These are phyloP conservation scores for Claviceps digitariae DNA, from an alignment of 2,329 filamentous ascomycete genomes.

Conservation along the genomic window DNA sequence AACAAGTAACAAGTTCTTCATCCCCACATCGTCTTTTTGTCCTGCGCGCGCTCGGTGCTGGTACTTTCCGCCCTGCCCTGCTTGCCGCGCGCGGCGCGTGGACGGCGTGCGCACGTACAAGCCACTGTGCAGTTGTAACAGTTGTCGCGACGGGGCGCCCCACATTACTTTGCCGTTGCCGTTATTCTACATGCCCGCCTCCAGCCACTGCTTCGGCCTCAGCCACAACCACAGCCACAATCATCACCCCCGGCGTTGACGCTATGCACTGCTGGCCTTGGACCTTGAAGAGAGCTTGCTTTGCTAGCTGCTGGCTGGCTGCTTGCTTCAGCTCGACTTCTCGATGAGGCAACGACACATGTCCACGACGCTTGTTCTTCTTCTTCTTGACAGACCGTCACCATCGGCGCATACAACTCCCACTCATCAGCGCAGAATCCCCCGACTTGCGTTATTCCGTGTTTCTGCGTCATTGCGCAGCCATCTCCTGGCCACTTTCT, in stretches of 20 bases:
- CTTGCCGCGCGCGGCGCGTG: too few relatives aligned
- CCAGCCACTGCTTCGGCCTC: background rate
- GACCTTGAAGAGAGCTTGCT: background rate
- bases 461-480: background rate
- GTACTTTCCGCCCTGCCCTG: too few relatives aligned
- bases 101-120: too few relatives aligned
- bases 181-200: too few relatives aligned
- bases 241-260: background rate
- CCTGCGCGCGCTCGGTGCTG: too few relatives aligned
- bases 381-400: background rate
- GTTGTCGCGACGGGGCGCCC: too few relatives aligned
- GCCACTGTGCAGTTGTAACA: too few relatives aligned
- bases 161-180: too few relatives aligned
- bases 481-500: background rate
- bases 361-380: background rate
- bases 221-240: background rate
- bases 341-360: constrained; percentile 1
- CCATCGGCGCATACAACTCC: background rate
- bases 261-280: background rate
- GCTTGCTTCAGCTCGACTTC: background rate
- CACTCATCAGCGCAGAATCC: background rate
- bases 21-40: too few relatives aligned
- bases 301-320: too few relatives aligned
- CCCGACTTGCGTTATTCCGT: background rate
- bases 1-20: too few relatives aligned